These are phyloP conservation scores for Inonotus obliquus DNA, from an alignment of 1,284 basidiomycete species.

Conservation along the genomic window DNA sequence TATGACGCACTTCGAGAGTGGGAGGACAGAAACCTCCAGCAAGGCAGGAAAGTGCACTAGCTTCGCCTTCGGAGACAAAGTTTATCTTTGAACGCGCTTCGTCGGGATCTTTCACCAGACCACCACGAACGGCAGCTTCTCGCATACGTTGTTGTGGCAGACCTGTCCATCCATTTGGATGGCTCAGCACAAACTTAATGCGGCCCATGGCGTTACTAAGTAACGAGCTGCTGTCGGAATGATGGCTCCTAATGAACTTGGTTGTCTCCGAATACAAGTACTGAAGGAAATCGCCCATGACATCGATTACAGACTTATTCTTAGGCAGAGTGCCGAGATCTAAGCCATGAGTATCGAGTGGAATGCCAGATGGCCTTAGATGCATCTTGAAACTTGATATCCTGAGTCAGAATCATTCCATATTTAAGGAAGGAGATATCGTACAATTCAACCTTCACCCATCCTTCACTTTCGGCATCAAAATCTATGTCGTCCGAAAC, in stretches of 20 bases:
- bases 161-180: slow-evolving; percentile 80
- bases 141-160: slow-evolving; percentile 74
- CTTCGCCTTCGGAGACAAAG: slow-evolving; percentile 74
- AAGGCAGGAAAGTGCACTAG: slow-evolving; percentile 68
- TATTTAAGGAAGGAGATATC: slow-evolving; percentile 25
- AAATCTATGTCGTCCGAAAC: slow-evolving; percentile 50
- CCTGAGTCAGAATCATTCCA: slow-evolving; percentile 1
- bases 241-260: slow-evolving; percentile 67
- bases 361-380: slow-evolving; percentile 66
- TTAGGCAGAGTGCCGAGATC: slow-evolving; percentile 57
- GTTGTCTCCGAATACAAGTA: slow-evolving; percentile 70
- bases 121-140: slow-evolving; percentile 58
- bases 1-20: slow-evolving; percentile 51
- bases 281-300: slow-evolving; percentile 71
- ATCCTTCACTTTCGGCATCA: slow-evolving; percentile 65
- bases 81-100: slow-evolving; percentile 62
- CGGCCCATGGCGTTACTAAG: slow-evolving; percentile 44
- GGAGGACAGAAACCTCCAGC: slow-evolving; percentile 18
- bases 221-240: slow-evolving; percentile 59
- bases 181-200: slow-evolving; percentile 66
- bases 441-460: slow-evolving; percentile 69
- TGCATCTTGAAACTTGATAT: slow-evolving; percentile 64
- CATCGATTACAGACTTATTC: slow-evolving; percentile 57
- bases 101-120: slow-evolving; percentile 63
- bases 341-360: slow-evolving; percentile 75